These are phyloP conservation scores for Tolypocladium capitatum DNA, from an alignment of 2,329 filamentous ascomycete species.

Conservation along the genomic window DNA sequence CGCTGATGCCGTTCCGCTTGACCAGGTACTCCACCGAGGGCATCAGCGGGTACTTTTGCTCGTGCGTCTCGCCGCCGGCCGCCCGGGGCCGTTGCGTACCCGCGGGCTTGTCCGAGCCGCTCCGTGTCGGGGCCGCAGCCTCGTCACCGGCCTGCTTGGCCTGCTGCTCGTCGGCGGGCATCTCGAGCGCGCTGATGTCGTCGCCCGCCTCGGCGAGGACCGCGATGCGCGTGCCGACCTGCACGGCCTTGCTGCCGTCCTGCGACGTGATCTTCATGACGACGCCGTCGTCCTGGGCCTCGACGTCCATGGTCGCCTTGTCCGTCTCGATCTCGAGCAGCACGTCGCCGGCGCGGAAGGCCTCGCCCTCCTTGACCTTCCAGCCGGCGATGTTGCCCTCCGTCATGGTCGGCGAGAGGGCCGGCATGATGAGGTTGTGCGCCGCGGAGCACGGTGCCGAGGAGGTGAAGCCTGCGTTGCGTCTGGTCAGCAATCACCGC, in stretches of 20 bases:
- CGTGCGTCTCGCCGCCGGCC: slow-evolving; percentile 37
- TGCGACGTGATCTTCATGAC: slow-evolving; percentile 68
- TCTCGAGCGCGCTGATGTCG: slow-evolving; percentile 59
- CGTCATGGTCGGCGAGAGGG: slow-evolving; percentile 85
- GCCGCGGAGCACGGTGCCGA: slow-evolving; percentile 54
- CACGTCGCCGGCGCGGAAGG: slow-evolving; percentile 71
- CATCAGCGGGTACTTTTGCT: slow-evolving; percentile 59
- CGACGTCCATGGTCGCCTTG: slow-evolving; percentile 90
- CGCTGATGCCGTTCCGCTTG: slow-evolving; percentile 62
- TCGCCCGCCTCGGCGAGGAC: slow-evolving; percentile 73
- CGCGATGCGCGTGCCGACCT: slow-evolving; percentile 70
- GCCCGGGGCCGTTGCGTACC: slow-evolving; percentile 37
- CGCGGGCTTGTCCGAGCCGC: slow-evolving; percentile 21
- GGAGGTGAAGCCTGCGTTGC: slow-evolving; percentile 47
- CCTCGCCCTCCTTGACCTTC: slow-evolving; percentile 79
- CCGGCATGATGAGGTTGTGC: slow-evolving; percentile 84
- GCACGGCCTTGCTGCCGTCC: slow-evolving; percentile 62
- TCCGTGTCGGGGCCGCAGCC: not conserved
- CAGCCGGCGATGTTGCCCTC: slow-evolving; percentile 79
- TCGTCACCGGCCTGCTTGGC: slow-evolving; percentile 18
- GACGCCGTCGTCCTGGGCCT: slow-evolving; percentile 80
- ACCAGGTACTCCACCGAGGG: slow-evolving; percentile 78
- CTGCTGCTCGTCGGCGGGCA: slow-evolving; percentile 54
- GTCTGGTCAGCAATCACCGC: not conserved
- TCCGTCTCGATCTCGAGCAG: slow-evolving; percentile 88